Base-by-base conservation (phyloP, 805 yeast genomes). In the Yamadazyma endophytica region DNA sequence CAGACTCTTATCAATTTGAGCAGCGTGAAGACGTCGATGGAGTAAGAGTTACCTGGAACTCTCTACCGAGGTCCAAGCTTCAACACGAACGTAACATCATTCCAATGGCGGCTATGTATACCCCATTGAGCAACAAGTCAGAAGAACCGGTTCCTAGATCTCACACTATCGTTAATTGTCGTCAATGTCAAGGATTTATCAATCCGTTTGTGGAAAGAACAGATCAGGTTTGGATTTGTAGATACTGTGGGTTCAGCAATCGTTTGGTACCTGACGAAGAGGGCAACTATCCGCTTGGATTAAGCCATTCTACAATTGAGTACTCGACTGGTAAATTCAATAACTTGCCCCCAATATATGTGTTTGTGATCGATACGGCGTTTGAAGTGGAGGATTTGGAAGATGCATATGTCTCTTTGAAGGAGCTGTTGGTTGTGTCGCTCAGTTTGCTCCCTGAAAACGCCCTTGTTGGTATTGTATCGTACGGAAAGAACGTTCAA, bases 21-120 rank as follows among this genome's bases (percentile, higher is more conserved):
- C 60, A 56, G 40, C 60, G 68, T 28, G 72, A 66, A 44, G 71
- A 66, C 35, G 49, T 58, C 39, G 65, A 65, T 50, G 71, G 72
- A 17, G 60, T 65, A 23, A 64, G 72, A 35, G 61, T 59, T 29
- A 58, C 70, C 9, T 60, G 83, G 80, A 64, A 68, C 64, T 82
- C 85, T 24, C 80, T 90, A 49, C 98, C 99, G 17, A 78, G 84
- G 24, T 81, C 96, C 22, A 78, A 88, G 46, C 76, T 78, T 24
- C 97, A 92, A 58, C 92, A 96, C 13, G 80, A 81, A 48, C 82
- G 92, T 46, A 82, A 88, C 50, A 94, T 90, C 13, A 89, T 92
- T 19, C 98, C 99, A 9, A 80, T 92, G 21, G 95, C 97, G 24
- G 82, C 96, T 34, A 64, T 92, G 40, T 92, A 88, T 68, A 89